Base-by-base conservation (phyloP, 2,329 filamentous ascomycete species). In the Coniochaeta sp. region DNA sequence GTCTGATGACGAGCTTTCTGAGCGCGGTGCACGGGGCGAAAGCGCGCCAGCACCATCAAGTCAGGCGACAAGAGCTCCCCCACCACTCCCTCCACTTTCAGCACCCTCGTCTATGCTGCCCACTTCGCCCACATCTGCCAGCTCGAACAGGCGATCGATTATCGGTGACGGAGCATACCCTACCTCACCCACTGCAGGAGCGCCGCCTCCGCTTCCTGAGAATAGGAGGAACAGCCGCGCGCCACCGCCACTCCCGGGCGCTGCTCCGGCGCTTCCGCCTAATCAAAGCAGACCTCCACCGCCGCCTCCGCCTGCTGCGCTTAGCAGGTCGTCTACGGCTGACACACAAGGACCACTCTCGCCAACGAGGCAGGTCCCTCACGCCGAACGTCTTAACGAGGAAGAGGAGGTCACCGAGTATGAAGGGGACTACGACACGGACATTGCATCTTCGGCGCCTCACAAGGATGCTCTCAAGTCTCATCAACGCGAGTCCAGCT, bases 381-480 rank as follows among this genome's bases (percentile, higher is more conserved):
- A 71, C 52, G 73, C 72, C 55, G 78, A 71, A 22, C 85, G 87
- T 28, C 83, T 83, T 28, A 85, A 86, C 13, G 85, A 83, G 24
- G 86, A 87, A 53, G 89, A 87, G 53, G 91, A 95, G 62, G 79
- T 90, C 30, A 95, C 90, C 0, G 92, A 96, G 63, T 97, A 97
- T 63, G 94, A 99, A 65, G 94, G 92, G 6, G 94, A 97, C 64
- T 97, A 97, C 65, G 94, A 97, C 61, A 97, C 94, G 6, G 94
- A 97, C 65, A 97, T 97, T 64, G 91, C 87, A 1, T 89, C 91
- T n/a, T 86, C 89, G 9, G 90, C 83, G n/a, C 89, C 88, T 52
- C 90, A 96, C 68, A 96, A 95, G 69, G 92, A 96, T 70, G 91
- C 92, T 1, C 70, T 97, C 55, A 95, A 92, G 67, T 74, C 89